These are phyloP conservation scores for Trametes sanguinea DNA, from an alignment of 768 basidiomycete genomes.

Conservation along the genomic window DNA sequence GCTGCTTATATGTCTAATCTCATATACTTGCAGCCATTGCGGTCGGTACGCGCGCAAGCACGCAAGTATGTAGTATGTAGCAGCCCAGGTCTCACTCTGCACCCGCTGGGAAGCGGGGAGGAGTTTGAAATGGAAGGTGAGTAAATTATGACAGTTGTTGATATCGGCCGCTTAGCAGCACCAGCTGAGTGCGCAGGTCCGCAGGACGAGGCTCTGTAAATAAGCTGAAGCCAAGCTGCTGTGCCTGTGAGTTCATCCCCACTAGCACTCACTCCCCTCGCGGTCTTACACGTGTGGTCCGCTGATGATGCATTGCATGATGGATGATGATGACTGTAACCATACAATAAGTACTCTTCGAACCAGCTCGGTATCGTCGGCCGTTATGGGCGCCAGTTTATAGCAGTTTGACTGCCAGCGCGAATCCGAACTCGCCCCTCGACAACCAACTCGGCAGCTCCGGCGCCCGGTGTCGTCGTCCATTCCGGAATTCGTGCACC, in stretches of 20 bases:
- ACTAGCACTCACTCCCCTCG: not conserved
- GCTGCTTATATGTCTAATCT: no score
- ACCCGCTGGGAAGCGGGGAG: constrained; percentile 7
- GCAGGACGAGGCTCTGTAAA: not conserved
- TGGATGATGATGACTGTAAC: no score
- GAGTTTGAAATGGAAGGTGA: constrained; percentile 6
- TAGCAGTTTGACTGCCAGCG: constrained; percentile 18
- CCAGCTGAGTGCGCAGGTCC: no score
- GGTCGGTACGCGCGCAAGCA: not conserved
- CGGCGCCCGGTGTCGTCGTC: not conserved
- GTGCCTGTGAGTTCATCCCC: constrained; percentile 34
- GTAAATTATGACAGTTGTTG: constrained; percentile 18
- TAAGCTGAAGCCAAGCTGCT: constrained; percentile 7
- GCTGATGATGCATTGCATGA: constrained; percentile 7
- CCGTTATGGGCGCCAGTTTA: constrained; percentile 27
- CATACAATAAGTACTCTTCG: no score
- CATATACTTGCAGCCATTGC: not conserved
- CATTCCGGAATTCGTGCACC: not conserved
- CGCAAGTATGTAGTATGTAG: no score
- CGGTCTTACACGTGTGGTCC: constrained; percentile 9
- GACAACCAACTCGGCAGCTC: not conserved
- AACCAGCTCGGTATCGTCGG: constrained; percentile 23
- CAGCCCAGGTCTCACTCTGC: not conserved
- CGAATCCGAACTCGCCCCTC: not conserved
- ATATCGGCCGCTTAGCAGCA: constrained; percentile 18